Conservation (phyloP, 345 rosid genomes). For the Salix suchowensis region DNA sequence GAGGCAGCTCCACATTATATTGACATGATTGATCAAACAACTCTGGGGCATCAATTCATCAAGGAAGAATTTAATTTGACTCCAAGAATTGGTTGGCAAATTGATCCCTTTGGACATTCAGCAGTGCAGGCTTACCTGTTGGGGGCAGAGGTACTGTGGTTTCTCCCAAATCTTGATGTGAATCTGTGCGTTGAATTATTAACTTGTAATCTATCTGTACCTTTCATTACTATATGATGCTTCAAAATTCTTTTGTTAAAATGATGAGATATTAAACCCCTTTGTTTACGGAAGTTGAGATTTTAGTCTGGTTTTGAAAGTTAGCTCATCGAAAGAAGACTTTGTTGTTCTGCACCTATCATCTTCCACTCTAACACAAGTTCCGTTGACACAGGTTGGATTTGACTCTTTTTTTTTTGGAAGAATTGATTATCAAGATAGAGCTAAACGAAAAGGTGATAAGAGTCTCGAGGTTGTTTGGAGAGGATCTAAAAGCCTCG, state of each 20-base stretch:
- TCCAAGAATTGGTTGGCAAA: slow-evolving; percentile 58
- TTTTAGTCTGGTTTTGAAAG: not conserved
- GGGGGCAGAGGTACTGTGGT: slow-evolving; percentile 41
- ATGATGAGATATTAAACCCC: not conserved
- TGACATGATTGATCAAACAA: slow-evolving; percentile 55
- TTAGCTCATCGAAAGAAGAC: not conserved
- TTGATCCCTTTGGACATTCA: slow-evolving; percentile 57
- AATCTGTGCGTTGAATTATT: not conserved
- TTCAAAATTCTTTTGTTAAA: no score
- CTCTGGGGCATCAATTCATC: slow-evolving; percentile 47
- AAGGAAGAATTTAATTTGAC: slow-evolving; percentile 43
- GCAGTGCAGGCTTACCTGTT: slow-evolving; percentile 49
- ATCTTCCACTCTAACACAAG: not conserved
- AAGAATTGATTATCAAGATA: slow-evolving; percentile 55
- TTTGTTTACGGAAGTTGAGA: not conserved
- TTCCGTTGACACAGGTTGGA: slow-evolving; percentile 41
- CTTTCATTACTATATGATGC: not conserved
- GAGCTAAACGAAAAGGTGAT: slow-evolving; percentile 41
- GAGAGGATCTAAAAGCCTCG: slow-evolving; percentile 49
- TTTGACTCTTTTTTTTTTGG: slow-evolving; percentile 50
- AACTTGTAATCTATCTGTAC: not conserved
- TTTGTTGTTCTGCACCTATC: not conserved
- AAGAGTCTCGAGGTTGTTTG: slow-evolving; percentile 52
- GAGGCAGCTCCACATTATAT: slow-evolving; percentile 46
- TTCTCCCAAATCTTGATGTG: not conserved